Evolutionary conservation across 2,329 filamentous ascomycete species (phyloP).

Genomic region (Ceratocystis smalleyi): DNA sequence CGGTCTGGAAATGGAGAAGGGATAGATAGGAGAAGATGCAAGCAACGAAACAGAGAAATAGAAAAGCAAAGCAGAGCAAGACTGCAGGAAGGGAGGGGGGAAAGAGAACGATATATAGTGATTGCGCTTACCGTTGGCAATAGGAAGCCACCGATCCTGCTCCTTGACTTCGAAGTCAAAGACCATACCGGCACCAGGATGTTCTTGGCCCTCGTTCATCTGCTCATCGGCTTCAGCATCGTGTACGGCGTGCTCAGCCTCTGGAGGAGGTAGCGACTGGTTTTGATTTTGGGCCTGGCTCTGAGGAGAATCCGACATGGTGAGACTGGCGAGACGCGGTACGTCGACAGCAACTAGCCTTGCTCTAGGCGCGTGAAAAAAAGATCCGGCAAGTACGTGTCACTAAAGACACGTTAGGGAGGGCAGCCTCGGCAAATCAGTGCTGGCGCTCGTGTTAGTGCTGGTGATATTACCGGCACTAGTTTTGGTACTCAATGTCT

Average conservation of each 20-base stretch:
- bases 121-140: constrained; percentile 89
- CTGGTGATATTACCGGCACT: too few species aligned
- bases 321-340: neutral
- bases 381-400: neutral
- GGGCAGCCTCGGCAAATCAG: neutral
- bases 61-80: too few species aligned
- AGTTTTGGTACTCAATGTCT: neutral
- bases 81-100: too few species aligned
- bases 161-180: constrained; percentile 99
- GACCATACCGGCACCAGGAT: constrained; percentile 58
- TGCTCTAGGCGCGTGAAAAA: neutral
- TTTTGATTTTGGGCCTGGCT: constrained; percentile 45
- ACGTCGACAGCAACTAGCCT: neutral
- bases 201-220: constrained; percentile 76
- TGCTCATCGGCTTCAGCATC: constrained; percentile 73
- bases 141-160: constrained; percentile 97
- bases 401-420: neutral
- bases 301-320: constrained; percentile 70
- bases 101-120: too few species aligned
- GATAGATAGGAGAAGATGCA: neutral
- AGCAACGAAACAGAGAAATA: constrained; percentile 21
- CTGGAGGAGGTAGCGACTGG: constrained; percentile 43
- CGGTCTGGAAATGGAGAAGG: constrained; percentile 20
- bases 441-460: neutral
- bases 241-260: constrained; percentile 84